Conservation (phyloP, 2,329 filamentous ascomycete species). For the Uncinocarpus reesii region DNA sequence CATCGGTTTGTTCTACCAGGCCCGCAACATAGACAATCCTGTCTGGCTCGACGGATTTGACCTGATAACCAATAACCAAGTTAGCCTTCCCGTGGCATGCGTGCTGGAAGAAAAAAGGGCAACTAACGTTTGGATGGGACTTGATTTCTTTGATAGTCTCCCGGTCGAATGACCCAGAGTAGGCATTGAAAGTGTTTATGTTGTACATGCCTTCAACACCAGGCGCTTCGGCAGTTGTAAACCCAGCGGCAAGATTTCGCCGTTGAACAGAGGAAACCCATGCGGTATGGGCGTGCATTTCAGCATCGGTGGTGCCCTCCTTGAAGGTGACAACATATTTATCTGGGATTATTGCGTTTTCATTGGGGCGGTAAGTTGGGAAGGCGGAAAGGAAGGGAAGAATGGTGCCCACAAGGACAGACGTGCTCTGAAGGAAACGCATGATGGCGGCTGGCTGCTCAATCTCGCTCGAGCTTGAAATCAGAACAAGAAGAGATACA, state of each 20-base stretch:
- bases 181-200: conserved; percentile 65
- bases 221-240: conserved; percentile 43
- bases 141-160: conserved; percentile 86
- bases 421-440: conserved; percentile 8
- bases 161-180: conserved; percentile 93
- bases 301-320: conserved; percentile 70
- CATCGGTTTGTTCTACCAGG: conserved; percentile 64
- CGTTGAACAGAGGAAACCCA: conserved; percentile 85
- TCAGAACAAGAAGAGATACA: neutral
- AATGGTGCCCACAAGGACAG: conserved; percentile 4
- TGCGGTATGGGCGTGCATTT: conserved; percentile 66
- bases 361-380: neutral
- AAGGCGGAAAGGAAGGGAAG: conserved; percentile 4
- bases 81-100: too few species aligned
- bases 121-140: conserved; percentile 88
- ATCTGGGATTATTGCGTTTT: conserved; percentile 52
- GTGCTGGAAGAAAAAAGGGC: neutral
- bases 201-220: conserved; percentile 60
- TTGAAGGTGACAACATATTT: conserved; percentile 99
- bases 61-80: too few species aligned
- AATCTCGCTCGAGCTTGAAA: neutral
- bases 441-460: neutral
- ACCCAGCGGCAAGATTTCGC: neutral
- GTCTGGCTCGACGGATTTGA: conserved; percentile 96
- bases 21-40: conserved; percentile 68